Evolutionary conservation across 176 grass and related monocot genomes (phyloP), one percentile per base, ranked within the genome.

Genomic region (Oryza nivara): DNA sequence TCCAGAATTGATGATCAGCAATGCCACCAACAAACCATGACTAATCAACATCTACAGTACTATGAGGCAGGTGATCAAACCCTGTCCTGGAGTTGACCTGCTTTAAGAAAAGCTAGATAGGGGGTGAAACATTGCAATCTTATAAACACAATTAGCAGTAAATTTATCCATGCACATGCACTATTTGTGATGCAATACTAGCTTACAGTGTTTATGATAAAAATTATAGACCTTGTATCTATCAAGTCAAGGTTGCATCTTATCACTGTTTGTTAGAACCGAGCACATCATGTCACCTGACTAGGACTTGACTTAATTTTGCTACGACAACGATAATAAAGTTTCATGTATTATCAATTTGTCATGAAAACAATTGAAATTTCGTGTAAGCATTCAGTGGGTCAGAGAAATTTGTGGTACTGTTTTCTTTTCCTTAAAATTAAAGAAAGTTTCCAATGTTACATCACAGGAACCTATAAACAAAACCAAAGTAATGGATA

Each of bases 401-500:
- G 45, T 17, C 9, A 20, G 17, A 51, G 49, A 64, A 80, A 70
- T 10, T 63, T 79, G 61, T 61, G 20, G 45, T 74, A 11, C 36
- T 43, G 4, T 52, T 77, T 54, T 58, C 11, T 26, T 26, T 77
- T 58, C 73, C 73, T 77, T 84, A 15, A 40, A 67, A 77, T 68
- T 75, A 77, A 84, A 84, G 73, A 68, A 84, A 69, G 46, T 9
- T n/a, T 47, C 35, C 32, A 66, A 43, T 51, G 65, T 9, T 23
- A 81, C 51, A 74, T 75, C 76, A 52, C 19, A 14, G 43, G 68
- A 75, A 64, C 52, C 63, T 70, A 49, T 65, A 73, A 73, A 86
- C 68, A 82, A 81, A 78, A 40, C 7, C 3, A 84, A 91, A 88
- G 56, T 25, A 88, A 85, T 78, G 73, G 77, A 78, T 85, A 64